Percentiles rank a stretch among this genome's conserved stretches.
phyloP scores from a whole-genome alignment of 345 rosid species.

The Syzygium aqueum region DNA sequence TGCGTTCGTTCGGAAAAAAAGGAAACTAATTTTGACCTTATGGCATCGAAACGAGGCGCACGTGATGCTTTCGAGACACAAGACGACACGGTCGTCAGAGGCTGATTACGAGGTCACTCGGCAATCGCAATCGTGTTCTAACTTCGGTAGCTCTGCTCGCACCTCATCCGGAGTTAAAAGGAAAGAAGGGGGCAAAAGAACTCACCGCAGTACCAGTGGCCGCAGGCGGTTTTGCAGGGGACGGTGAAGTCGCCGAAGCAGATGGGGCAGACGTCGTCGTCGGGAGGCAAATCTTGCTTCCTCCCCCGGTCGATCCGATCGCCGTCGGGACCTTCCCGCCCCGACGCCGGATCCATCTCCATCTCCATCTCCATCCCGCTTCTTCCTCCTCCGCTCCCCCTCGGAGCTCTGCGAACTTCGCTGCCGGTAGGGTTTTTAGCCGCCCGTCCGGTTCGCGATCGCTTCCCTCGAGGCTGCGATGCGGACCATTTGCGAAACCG shows the following conservation, averaged over 20 bases:
- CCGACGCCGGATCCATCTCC: background rate
- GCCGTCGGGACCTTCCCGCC: background rate
- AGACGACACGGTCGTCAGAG: background rate
- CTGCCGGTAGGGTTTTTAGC: background rate
- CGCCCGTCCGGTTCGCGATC: background rate
- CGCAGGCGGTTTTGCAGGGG: conserved; percentile 70
- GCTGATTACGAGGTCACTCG: background rate
- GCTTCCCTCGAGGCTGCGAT: background rate
- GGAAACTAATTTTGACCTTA: background rate
- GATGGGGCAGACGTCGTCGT: conserved; percentile 78
- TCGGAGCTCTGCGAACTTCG: background rate
- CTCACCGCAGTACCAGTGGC: conserved; percentile 93
- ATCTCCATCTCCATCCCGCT: conserved; percentile 7
- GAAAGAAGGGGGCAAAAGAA: background rate
- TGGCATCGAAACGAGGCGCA: background rate
- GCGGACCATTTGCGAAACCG: background rate
- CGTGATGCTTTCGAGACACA: background rate
- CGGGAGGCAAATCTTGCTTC: conserved; percentile 32
- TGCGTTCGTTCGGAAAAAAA: background rate
- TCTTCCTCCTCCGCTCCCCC: background rate
- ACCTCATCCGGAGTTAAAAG: background rate
- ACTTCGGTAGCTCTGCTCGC: background rate
- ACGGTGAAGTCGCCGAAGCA: conserved; percentile 59
- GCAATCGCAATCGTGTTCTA: background rate
- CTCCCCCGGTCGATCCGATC: background rate